Conservation (phyloP, 2,329 filamentous ascomycete genomes). For the Diaporthe citri region DNA sequence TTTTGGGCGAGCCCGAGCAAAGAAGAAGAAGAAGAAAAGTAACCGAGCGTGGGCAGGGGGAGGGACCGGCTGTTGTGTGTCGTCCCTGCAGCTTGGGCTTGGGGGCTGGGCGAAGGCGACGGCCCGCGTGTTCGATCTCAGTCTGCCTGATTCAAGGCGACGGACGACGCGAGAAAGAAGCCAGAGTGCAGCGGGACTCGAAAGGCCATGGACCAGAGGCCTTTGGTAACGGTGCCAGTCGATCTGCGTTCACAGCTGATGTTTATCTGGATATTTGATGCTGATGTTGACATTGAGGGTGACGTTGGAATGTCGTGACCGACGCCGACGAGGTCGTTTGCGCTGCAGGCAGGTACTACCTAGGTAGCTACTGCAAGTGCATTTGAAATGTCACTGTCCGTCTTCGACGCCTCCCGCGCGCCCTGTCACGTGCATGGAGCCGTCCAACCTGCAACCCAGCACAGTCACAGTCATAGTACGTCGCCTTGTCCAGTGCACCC, state of each 20-base stretch:
- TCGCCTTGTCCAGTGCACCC: not conserved
- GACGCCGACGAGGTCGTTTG: not conserved
- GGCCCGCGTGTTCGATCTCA: not conserved
- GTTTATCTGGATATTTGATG: too few species aligned
- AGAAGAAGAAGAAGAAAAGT: not conserved
- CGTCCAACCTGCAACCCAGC: too few species aligned
- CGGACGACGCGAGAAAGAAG: not conserved
- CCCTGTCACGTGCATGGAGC: slow-evolving; percentile 7
- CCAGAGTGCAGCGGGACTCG: not conserved
- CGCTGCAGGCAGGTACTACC: not conserved
- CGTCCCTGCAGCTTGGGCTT: not conserved
- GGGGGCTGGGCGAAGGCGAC: not conserved
- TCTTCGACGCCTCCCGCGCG: not conserved
- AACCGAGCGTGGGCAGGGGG: not conserved
- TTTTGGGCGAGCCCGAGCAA: not conserved
- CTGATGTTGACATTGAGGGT: not conserved
- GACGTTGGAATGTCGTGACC: not conserved
- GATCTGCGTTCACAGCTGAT: not conserved
- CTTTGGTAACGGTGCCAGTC: not conserved
- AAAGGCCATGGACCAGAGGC: not conserved
- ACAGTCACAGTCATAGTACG: too few species aligned
- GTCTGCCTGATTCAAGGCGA: not conserved
- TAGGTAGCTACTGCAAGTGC: not conserved
- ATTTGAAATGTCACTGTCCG: slow-evolving; percentile 8
- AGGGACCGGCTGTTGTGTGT: not conserved